Conservation (phyloP, 202 grass and related monocot species). For the Hordeum pubiflorum region DNA sequence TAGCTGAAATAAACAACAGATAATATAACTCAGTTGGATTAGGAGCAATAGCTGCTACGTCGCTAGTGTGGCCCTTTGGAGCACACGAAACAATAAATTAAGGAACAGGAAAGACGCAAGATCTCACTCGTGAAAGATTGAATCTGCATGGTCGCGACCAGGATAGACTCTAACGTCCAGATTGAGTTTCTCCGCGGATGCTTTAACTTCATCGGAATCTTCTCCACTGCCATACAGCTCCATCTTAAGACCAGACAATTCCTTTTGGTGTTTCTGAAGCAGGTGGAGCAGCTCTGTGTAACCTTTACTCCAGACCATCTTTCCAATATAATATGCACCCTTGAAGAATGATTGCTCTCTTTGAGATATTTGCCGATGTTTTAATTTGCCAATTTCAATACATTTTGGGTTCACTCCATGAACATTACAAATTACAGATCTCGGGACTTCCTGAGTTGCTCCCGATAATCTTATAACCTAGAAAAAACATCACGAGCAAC, state of each 20-base stretch:
- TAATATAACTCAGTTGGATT: neutral
- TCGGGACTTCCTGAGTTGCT: slow-evolving; percentile 83
- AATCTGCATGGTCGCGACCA: slow-evolving; percentile 83
- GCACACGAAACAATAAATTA: neutral
- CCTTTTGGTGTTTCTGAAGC: slow-evolving; percentile 52
- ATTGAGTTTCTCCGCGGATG: slow-evolving; percentile 53
- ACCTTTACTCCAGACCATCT: slow-evolving; percentile 99
- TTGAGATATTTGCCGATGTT: slow-evolving; percentile 46
- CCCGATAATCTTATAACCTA: slow-evolving; percentile 92
- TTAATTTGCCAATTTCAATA: slow-evolving; percentile 71
- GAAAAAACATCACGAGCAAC: slow-evolving; percentile 11
- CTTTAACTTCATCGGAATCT: slow-evolving; percentile 67
- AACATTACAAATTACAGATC: slow-evolving; percentile 89
- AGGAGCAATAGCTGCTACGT: slow-evolving; percentile 1
- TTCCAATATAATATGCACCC: slow-evolving; percentile 94
- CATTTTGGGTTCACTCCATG: slow-evolving; percentile 95
- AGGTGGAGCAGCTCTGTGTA: slow-evolving; percentile 79
- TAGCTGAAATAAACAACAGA: slow-evolving; percentile 50
- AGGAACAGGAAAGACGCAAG: neutral
- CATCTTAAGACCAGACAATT: slow-evolving; percentile 66
- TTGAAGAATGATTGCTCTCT: slow-evolving; percentile 55
- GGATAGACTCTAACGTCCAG: slow-evolving; percentile 69
- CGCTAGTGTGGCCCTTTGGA: neutral
- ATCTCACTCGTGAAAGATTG: slow-evolving; percentile 76
- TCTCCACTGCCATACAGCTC: slow-evolving; percentile 95